Conservation (phyloP, 495 filamentous ascomycete genomes). For the Barbatosphaeria neglecta region DNA sequence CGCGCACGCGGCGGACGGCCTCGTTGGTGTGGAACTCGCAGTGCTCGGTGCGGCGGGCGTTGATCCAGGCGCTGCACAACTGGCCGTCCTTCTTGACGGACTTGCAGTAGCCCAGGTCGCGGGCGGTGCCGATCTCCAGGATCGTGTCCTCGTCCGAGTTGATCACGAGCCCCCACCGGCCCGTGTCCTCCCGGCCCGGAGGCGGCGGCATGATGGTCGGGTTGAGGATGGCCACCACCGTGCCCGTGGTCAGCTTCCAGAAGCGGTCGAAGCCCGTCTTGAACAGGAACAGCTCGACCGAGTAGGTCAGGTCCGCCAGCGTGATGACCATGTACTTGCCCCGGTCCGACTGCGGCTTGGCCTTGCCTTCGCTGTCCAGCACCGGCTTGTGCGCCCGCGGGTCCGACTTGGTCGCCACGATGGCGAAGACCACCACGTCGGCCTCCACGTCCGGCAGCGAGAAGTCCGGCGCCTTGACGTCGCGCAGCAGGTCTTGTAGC, state of each 20-base stretch:
- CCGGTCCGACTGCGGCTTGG: conserved; percentile 36
- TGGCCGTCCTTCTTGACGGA: conserved; percentile 72
- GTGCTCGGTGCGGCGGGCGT: conserved; percentile 74
- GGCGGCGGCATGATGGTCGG: conserved; percentile 82
- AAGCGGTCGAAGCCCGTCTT: conserved; percentile 80
- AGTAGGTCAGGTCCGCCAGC: conserved; percentile 81
- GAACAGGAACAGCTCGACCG: conserved; percentile 85
- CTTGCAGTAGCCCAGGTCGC: conserved; percentile 86
- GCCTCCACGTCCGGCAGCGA: conserved; percentile 71
- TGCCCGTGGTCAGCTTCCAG: conserved; percentile 80
- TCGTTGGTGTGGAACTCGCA: conserved; percentile 88
- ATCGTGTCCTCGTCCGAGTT: conserved; percentile 76
- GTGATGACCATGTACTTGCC: conserved; percentile 86
- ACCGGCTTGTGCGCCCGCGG: conserved; percentile 56
- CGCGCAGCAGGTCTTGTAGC: conserved; percentile 71
- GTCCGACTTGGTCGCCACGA: conserved; percentile 76
- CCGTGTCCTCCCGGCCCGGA: conserved; percentile 56
- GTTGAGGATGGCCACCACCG: conserved; percentile 86
- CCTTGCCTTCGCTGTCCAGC: conserved; percentile 34
- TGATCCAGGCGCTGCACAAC: conserved; percentile 73
- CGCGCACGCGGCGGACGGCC: conserved; percentile 57
- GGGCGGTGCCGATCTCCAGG: conserved; percentile 73
- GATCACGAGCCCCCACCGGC: conserved; percentile 71
- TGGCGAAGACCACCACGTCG: conserved; percentile 79
- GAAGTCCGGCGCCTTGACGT: conserved; percentile 74